Percentiles rank a stretch among this genome's conserved stretches.
These are phyloP conservation scores for Exophiala sp. DNA, from an alignment of 2,329 filamentous ascomycete genomes.

Conservation along the genomic window DNA sequence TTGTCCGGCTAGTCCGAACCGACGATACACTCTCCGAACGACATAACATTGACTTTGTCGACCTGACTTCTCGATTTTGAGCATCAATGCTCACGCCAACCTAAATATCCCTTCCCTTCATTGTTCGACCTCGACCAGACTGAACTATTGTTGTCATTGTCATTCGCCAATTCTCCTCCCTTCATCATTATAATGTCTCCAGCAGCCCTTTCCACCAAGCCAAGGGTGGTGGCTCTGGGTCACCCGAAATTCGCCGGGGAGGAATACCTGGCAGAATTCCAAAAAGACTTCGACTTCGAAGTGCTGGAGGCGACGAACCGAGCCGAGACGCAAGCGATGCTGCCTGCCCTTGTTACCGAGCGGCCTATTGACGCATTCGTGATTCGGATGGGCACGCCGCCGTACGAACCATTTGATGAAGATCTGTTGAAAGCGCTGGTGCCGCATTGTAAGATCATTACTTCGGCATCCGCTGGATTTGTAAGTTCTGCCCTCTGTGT, in stretches of 20 bases:
- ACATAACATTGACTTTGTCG: too few species aligned
- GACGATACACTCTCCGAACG: too few species aligned
- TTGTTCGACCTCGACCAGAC: too few species aligned
- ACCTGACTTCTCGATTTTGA: too few species aligned
- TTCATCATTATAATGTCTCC: conserved; percentile 1
- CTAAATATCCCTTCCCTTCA: too few species aligned
- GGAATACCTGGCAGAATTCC: conserved; percentile 37
- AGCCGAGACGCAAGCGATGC: conserved; percentile 33
- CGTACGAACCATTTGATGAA: conserved; percentile 48
- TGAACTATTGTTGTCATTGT: too few species aligned
- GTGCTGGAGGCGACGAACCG: conserved; percentile 36
- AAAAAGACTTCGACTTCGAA: conserved; percentile 14
- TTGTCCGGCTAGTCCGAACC: too few species aligned
- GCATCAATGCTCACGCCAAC: too few species aligned
- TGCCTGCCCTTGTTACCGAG: conserved; percentile 32
- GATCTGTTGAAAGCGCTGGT: conserved; percentile 39
- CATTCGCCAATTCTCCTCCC: neutral
- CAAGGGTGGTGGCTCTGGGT: conserved; percentile 41
- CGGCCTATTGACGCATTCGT: conserved; percentile 46
- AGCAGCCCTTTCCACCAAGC: conserved; percentile 29
- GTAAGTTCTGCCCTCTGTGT: neutral
- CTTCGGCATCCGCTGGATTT: conserved; percentile 37
- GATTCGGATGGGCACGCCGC: conserved; percentile 46
- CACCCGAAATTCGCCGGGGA: conserved; percentile 36
- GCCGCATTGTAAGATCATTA: conserved; percentile 43